Base-by-base conservation (phyloP, 2,329 filamentous ascomycete species). In the Diaporthe eres region DNA sequence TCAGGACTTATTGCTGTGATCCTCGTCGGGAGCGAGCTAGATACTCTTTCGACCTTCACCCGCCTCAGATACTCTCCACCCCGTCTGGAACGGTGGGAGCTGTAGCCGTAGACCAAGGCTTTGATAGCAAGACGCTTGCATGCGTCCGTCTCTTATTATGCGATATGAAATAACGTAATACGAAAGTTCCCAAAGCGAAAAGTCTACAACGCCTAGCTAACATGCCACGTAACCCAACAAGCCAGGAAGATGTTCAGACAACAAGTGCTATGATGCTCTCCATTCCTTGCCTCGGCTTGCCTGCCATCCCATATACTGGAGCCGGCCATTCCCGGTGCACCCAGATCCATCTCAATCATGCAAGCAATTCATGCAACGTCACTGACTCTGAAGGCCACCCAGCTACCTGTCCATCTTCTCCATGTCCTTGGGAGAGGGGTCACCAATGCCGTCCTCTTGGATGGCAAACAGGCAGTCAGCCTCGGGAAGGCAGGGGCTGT, bases 381-480 rank as follows among this genome's bases (percentile, higher is more conserved):
- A 25, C 25, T 28, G 55, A 73, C 77, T 70, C 58, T 79, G 77
- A 74, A 79, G 39, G 79, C 12, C 81, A n/a, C n/a, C 28, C 17
- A 25, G 12, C 37, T 65, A 76, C 31, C 94, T 73, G 39, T 71
- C 74, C 76, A 77, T 77, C 85, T 97, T 98, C 82, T 98, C 96
- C 83, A 96, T 85, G 81, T 99, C 97, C 88, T 99, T 99, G 61
- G 97, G 96, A 76, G 93, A 94, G 60, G 97, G 97, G 83, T 99
- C 97, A 39, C 95, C 95, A 81, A 99, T 99, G 58, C 97, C 97
- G 83, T 98, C 95, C 85, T 98, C 97, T 75, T 95, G 95, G 83
- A 99, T 99, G 63, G 97, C 96, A 86, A 99, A 99, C 80, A 98
- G 86, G 82, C 95, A 98, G 84, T 99, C 97, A 81, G 95, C 97